Evolutionary conservation across 2,329 filamentous ascomycete genomes (phyloP).

Genomic region (Xylariales sp.): DNA sequence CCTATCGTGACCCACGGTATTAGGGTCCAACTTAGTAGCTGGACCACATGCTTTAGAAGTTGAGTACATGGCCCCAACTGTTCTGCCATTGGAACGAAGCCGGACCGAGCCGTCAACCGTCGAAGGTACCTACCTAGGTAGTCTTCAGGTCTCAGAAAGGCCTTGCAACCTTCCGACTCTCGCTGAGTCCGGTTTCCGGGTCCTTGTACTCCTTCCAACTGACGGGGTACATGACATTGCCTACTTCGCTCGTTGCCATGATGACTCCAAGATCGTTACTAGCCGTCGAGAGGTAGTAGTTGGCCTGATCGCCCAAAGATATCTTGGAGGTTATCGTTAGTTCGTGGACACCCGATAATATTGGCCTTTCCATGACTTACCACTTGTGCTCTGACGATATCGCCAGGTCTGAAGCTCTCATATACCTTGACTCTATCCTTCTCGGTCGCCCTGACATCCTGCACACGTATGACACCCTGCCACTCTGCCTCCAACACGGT

Average conservation of each 20-base stretch:
- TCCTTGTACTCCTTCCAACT: constrained; percentile 96
- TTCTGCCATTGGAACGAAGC: neutral
- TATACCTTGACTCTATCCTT: constrained; percentile 91
- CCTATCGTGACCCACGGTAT: too few relatives aligned
- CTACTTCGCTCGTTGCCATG: constrained; percentile 82
- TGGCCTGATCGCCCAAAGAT: constrained; percentile 86
- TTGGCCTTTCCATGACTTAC: too few relatives aligned
- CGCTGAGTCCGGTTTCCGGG: constrained; percentile 68
- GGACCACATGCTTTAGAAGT: too few relatives aligned
- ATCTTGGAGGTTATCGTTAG: constrained; percentile 47
- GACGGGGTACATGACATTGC: constrained; percentile 86
- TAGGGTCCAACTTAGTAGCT: too few relatives aligned
- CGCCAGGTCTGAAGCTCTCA: constrained; percentile 87
- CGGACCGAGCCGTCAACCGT: neutral
- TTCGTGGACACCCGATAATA: neutral
- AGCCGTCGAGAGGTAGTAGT: constrained; percentile 92
- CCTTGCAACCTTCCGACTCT: constrained; percentile 89
- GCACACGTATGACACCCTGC: constrained; percentile 77
- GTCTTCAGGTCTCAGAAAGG: constrained; percentile 73
- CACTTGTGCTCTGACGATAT: constrained; percentile 83
- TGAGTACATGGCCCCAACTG: too few relatives aligned
- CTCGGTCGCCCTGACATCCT: constrained; percentile 92
- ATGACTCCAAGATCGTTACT: constrained; percentile 90
- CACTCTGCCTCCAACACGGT: constrained; percentile 72
- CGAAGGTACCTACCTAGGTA: too few relatives aligned